Conservation (phyloP, 306 rosid genomes). For the Fragaria ananassa region DNA sequence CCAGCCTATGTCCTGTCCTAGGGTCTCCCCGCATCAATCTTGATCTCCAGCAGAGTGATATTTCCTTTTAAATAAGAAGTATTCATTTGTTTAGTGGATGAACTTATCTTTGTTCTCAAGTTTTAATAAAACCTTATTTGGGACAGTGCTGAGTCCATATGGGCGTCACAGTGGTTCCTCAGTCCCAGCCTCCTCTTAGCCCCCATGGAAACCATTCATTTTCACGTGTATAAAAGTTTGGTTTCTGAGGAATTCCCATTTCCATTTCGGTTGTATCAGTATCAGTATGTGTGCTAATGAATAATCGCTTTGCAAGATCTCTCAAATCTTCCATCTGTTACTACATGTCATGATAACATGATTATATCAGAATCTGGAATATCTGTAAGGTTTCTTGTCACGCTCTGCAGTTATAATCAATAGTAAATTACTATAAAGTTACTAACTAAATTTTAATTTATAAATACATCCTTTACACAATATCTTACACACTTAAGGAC, state of each 20-base stretch:
- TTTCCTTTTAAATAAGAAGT: not conserved
- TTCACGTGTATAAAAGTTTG: not conserved
- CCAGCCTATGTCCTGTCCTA: not conserved
- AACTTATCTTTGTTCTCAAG: not conserved
- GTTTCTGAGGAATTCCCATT: constrained; percentile 2
- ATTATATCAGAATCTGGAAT: not conserved
- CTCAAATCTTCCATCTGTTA: not conserved
- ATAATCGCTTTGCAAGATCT: not conserved
- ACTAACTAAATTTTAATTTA: no score
- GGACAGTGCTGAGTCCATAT: not conserved
- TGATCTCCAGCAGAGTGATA: not conserved
- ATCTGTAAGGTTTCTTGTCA: not conserved
- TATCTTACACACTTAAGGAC: no score
- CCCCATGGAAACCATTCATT: not conserved
- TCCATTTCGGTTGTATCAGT: not conserved
- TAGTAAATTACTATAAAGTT: no score
- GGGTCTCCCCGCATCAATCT: not conserved
- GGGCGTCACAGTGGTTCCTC: not conserved
- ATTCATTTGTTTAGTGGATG: not conserved
- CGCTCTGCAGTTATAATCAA: not conserved
- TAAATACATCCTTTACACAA: no score
- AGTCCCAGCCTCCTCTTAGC: constrained; percentile 5
- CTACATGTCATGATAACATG: not conserved
- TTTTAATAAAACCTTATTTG: not conserved
- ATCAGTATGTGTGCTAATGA: not conserved